These are phyloP conservation scores for Pseudogymnoascus sp. DNA, from an alignment of 2,329 filamentous ascomycete genomes.

Conservation along the genomic window DNA sequence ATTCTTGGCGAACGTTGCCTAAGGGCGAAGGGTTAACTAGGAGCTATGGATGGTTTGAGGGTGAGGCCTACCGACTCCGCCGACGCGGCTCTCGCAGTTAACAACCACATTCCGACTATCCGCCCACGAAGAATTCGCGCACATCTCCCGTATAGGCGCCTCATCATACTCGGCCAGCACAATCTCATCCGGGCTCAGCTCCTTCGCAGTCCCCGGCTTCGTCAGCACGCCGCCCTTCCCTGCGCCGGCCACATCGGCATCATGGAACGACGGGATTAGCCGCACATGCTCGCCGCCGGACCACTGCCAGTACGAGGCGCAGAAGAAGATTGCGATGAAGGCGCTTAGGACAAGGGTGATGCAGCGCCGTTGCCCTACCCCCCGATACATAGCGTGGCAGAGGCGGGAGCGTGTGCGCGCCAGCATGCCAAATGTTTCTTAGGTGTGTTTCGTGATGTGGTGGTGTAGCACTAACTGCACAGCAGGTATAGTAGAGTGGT, in stretches of 20 bases:
- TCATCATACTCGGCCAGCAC: neutral
- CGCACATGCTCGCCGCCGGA: neutral
- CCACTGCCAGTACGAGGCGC: neutral
- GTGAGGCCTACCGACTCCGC: neutral
- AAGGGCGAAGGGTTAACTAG: constrained; percentile 2
- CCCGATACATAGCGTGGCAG: neutral
- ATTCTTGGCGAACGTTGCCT: neutral
- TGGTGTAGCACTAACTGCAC: neutral
- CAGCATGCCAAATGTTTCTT: neutral
- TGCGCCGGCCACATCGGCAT: neutral
- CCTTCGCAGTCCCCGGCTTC: neutral
- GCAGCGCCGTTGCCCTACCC: neutral
- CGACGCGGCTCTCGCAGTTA: neutral
- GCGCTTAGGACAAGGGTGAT: neutral
- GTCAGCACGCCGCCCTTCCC: neutral
- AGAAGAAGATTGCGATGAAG: neutral
- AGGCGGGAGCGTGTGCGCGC: neutral
- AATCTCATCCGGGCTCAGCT: neutral
- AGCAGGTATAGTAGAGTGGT: neutral
- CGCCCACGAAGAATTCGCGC: neutral
- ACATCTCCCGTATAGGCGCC: neutral
- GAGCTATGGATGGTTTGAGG: neutral
- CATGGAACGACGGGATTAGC: neutral
- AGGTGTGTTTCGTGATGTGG: neutral
- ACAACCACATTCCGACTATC: neutral